phyloP scores from a whole-genome alignment of 2,329 filamentous ascomycete genomes.

The Sporothrix schenckii region DNA sequence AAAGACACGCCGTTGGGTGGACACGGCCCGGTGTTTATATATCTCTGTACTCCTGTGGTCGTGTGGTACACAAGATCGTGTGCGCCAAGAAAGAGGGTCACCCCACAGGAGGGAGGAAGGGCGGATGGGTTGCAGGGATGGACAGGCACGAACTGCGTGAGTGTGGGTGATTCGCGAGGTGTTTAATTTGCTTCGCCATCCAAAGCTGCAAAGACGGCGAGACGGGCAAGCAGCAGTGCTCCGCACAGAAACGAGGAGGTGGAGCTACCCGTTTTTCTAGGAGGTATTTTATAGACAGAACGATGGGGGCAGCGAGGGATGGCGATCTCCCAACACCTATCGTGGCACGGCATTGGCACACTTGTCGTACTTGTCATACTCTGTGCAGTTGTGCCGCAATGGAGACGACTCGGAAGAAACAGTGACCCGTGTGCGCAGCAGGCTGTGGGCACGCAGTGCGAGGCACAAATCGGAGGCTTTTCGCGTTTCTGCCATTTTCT shows the following conservation, averaged over 20 bases:
- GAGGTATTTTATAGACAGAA: no score
- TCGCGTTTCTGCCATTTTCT: neutral
- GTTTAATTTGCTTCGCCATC: conserved; percentile 18
- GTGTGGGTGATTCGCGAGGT: neutral
- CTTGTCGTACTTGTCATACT: neutral
- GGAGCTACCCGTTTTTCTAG: neutral
- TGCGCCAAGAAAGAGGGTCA: neutral
- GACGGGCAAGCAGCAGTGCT: neutral
- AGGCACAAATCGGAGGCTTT: no score
- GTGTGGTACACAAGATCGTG: neutral
- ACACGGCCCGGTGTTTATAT: conserved; percentile 15
- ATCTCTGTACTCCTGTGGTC: neutral
- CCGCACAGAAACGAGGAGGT: neutral
- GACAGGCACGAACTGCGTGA: neutral
- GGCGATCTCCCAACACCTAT: neutral
- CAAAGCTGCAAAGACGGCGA: neutral
- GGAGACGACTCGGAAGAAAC: no score
- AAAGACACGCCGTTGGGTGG: conserved; percentile 5
- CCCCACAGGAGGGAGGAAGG: no score
- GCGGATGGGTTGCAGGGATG: neutral
- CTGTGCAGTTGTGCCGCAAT: neutral
- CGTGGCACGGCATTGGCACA: neutral
- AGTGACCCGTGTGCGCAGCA: neutral
- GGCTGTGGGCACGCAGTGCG: neutral
- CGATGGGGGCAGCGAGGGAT: neutral